Evolutionary conservation across 371 early-diverging fungal species (phyloP).

Genomic region (Blyttiomyces sp.): DNA sequence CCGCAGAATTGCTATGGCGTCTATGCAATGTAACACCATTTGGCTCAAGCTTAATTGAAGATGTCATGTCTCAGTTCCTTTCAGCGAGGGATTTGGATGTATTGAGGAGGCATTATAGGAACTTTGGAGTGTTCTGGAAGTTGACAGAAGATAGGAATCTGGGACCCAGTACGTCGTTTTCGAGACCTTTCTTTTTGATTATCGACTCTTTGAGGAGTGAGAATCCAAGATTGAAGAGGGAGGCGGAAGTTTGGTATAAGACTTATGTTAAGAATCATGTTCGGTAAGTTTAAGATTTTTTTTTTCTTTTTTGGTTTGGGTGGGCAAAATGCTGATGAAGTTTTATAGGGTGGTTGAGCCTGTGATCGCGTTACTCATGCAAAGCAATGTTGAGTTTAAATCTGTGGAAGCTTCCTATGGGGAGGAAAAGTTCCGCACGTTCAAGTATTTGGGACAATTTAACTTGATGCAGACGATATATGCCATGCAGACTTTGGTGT

Average conservation of each 20-base stretch:
- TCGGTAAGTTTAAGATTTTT: conserved; percentile 27
- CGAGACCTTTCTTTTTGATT: conserved; percentile 70
- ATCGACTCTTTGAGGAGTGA: conserved; percentile 63
- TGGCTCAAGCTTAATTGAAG: conserved; percentile 26
- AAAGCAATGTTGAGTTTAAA: conserved; percentile 46
- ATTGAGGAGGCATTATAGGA: conserved; percentile 36
- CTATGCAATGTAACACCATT: conserved; percentile 50
- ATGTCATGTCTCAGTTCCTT: conserved; percentile 22
- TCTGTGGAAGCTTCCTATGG: conserved; percentile 39
- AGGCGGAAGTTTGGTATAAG: conserved; percentile 72
- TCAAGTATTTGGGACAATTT: conserved; percentile 57
- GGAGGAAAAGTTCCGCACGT: conserved; percentile 44
- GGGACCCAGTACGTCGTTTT: conserved; percentile 49
- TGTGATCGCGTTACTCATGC: conserved; percentile 53
- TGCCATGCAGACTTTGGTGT: conserved; percentile 55
- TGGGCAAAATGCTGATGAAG: neutral
- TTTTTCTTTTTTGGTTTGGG: neutral
- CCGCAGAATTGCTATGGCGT: conserved; percentile 64
- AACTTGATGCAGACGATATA: conserved; percentile 67
- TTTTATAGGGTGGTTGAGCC: conserved; percentile 56
- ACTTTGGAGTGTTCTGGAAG: conserved; percentile 74
- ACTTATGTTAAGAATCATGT: conserved; percentile 60
- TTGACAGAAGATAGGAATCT: conserved; percentile 38
- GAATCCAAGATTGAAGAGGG: conserved; percentile 55
- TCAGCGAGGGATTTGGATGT: conserved; percentile 1